Evolutionary conservation across 805 yeast species (phyloP).

Genomic region (Scheffersomyces lignosus): DNA sequence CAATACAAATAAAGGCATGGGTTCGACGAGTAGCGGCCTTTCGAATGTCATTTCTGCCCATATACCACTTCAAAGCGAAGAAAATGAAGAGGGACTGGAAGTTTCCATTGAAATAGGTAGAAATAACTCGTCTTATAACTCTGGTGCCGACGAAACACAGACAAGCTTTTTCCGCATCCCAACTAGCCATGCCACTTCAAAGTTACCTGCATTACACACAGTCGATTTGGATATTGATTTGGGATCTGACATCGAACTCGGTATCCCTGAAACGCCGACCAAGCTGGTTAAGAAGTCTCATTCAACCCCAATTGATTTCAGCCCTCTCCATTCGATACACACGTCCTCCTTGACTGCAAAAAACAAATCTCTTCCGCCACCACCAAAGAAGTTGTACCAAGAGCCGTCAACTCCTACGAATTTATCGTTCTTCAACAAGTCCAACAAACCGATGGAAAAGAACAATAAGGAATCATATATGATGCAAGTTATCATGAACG

Average conservation of each 20-base stretch:
- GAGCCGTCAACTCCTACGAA: conserved; percentile 17
- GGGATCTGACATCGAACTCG: conserved; percentile 17
- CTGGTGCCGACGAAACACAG: conserved; percentile 30
- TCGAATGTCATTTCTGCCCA: too few species aligned
- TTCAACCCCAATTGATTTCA: conserved; percentile 28
- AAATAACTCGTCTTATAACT: conserved; percentile 21
- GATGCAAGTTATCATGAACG: background rate
- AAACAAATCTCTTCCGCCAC: background rate
- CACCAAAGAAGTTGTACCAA: background rate
- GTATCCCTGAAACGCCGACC: conserved; percentile 42
- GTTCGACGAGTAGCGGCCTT: background rate
- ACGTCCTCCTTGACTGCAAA: too few species aligned
- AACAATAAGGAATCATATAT: background rate
- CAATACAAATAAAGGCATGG: conserved; percentile 19
- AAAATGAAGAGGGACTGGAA: conserved; percentile 22
- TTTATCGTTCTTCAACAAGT: conserved; percentile 1
- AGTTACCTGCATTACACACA: conserved; percentile 6
- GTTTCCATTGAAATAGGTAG: conserved; percentile 43
- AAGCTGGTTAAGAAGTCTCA: conserved; percentile 30
- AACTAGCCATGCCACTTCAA: conserved; percentile 6
- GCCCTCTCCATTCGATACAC: conserved; percentile 13
- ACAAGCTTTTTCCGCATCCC: conserved; percentile 34
- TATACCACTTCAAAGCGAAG: too few species aligned
- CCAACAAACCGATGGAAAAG: background rate
- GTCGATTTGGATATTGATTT: conserved; percentile 20